phyloP scores from a whole-genome alignment of 257 asterid genomes.

The Nicotiana benthamiana region DNA sequence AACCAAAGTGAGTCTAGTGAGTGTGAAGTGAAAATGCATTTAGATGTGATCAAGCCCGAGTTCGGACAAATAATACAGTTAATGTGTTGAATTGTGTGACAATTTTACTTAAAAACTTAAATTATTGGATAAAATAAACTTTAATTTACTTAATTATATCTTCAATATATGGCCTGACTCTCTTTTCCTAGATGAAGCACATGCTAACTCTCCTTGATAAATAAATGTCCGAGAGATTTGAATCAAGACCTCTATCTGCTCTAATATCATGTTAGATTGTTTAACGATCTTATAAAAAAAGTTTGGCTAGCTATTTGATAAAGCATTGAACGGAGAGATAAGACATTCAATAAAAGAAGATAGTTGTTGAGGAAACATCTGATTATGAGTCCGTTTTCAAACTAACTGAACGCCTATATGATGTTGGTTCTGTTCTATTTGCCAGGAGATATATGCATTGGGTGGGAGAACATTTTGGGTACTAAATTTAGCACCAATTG shows the following conservation, averaged over 20 bases:
- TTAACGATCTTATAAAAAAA: neutral
- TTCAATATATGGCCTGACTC: neutral
- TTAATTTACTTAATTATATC: neutral
- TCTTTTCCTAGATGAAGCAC: neutral
- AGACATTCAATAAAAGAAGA: neutral
- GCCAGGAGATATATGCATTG: slow-evolving; percentile 38
- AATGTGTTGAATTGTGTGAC: too few species aligned
- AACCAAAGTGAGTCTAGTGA: too few species aligned
- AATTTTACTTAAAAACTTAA: too few species aligned
- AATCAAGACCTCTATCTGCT: neutral
- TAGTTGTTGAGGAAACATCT: neutral
- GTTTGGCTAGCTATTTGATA: neutral
- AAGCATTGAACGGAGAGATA: neutral
- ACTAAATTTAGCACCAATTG: slow-evolving; percentile 53
- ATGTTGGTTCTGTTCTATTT: neutral
- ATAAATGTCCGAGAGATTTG: neutral
- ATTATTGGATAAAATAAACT: too few species aligned
- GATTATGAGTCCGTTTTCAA: neutral
- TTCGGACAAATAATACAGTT: too few species aligned
- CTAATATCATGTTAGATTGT: neutral
- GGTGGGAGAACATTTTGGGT: slow-evolving; percentile 62
- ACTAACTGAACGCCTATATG: neutral
- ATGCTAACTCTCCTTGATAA: neutral
- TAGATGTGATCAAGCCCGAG: too few species aligned
- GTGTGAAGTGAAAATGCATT: too few species aligned